Conservation (phyloP, 768 basidiomycete species). For the Mycena metata region DNA sequence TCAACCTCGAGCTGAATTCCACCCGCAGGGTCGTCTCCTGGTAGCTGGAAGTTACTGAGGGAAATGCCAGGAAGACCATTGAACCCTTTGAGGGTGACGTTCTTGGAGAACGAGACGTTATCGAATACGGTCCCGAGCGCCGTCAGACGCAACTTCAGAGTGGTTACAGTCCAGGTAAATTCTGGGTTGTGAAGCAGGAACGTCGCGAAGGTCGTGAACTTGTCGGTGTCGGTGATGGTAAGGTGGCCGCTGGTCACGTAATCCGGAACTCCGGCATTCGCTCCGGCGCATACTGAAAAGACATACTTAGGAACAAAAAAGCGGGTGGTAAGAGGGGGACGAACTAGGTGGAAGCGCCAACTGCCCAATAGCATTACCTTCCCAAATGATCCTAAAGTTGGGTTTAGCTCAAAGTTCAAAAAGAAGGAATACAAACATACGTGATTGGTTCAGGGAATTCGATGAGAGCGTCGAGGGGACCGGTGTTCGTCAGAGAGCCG, state of each 20-base stretch:
- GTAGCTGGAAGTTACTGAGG: conserved; percentile 79
- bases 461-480: conserved; percentile 79
- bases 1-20: conserved; percentile 81
- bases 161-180: conserved; percentile 81
- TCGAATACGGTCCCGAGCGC: conserved; percentile 81
- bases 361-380: conserved; percentile 72
- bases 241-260: conserved; percentile 66
- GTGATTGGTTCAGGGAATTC: conserved; percentile 73
- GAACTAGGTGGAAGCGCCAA: conserved; percentile 73
- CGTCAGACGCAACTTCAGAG: conserved; percentile 69
- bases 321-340: conserved; percentile 25
- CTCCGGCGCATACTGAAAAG: conserved; percentile 71
- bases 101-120: conserved; percentile 71
- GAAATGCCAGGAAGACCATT: conserved; percentile 78
- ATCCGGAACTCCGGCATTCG: conserved; percentile 75
- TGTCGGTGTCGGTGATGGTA: conserved; percentile 66
- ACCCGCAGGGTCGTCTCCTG: conserved; percentile 75
- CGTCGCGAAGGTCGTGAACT: conserved; percentile 77
- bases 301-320: not conserved
- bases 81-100: conserved; percentile 76
- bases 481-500: conserved; percentile 72
- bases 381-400: conserved; percentile 66
- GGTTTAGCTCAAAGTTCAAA: not conserved
- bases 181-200: conserved; percentile 72
- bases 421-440: conserved; percentile 51